Conservation (phyloP, 1,284 basidiomycete species). For the Coniferiporia sulphurascens region DNA sequence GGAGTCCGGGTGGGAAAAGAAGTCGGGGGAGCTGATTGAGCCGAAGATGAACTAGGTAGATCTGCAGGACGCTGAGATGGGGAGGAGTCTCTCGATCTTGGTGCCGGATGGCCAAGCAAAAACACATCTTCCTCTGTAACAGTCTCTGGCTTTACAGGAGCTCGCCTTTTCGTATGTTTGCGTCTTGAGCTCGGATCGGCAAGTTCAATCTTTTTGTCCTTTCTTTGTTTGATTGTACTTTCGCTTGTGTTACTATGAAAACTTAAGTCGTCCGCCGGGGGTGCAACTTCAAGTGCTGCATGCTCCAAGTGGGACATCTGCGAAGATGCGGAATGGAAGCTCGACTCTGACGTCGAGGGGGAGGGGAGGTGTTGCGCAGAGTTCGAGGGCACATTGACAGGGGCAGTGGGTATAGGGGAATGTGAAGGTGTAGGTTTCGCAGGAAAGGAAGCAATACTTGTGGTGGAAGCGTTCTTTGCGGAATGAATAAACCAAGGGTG, state of each 20-base stretch:
- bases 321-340: constrained; percentile 51
- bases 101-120: constrained; percentile 10
- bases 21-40: constrained; percentile 43
- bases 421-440: constrained; percentile 21
- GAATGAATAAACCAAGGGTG: constrained; percentile 79
- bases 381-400: constrained; percentile 20
- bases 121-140: constrained; percentile 41
- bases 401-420: constrained; percentile 21
- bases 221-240: constrained; percentile 40
- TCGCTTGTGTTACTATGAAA: constrained; percentile 49
- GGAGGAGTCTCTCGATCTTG: constrained; percentile 22
- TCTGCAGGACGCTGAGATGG: constrained; percentile 28
- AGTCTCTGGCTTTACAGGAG: constrained; percentile 33
- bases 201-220: constrained; percentile 26
- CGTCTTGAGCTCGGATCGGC: constrained; percentile 10
- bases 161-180: constrained; percentile 5
- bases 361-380: constrained; percentile 31
- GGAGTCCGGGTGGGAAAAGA: constrained; percentile 77
- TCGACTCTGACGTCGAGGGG: constrained; percentile 42
- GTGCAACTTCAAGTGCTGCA: constrained; percentile 48
- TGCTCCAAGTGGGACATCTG: constrained; percentile 47
- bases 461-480: constrained; percentile 25
- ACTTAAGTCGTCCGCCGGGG: constrained; percentile 33
- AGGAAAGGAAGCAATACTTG: constrained; percentile 26
- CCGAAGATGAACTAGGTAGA: constrained; percentile 15